These are phyloP conservation scores for Kodamaea fukazawae DNA, from an alignment of 805 yeast species.

Conservation along the genomic window DNA sequence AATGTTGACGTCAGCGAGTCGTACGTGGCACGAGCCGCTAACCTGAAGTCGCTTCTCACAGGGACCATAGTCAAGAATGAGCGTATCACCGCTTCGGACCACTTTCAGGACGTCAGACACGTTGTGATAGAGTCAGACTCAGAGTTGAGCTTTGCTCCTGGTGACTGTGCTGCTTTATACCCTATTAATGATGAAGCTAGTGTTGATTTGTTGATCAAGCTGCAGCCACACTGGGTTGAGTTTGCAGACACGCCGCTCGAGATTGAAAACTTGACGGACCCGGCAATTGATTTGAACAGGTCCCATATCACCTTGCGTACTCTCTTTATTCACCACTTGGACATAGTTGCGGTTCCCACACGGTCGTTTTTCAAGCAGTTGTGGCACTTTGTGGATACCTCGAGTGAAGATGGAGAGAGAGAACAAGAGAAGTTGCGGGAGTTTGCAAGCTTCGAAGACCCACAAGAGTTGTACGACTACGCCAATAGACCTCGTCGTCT, in stretches of 20 bases:
- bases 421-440: constrained; percentile 77
- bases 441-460: constrained; percentile 66
- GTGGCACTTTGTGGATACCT: constrained; percentile 58
- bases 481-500: constrained; percentile 93
- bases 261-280: constrained; percentile 17
- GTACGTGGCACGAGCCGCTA: constrained; percentile 13
- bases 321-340: constrained; percentile 75
- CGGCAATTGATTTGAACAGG: constrained; percentile 17
- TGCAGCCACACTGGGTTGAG: constrained; percentile 68
- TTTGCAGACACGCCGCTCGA: constrained; percentile 60
- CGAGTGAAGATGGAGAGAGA: constrained; percentile 58
- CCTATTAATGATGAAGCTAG: constrained; percentile 66
- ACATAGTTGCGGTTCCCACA: constrained; percentile 78
- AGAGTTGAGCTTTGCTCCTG: constrained; percentile 54
- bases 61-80: constrained; percentile 53
- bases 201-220: constrained; percentile 62
- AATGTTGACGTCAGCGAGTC: constrained; percentile 8
- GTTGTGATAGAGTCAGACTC: constrained; percentile 41
- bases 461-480: constrained; percentile 82
- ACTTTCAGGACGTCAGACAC: constrained; percentile 88
- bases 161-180: constrained; percentile 76
- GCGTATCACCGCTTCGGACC: constrained; percentile 66
- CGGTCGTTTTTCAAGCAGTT: constrained; percentile 73
- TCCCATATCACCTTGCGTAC: constrained; percentile 60
- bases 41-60: constrained; percentile 12